Evolutionary conservation across 129 eudicot species (phyloP).

Genomic region (carrot (Daucus carota)): DNA sequence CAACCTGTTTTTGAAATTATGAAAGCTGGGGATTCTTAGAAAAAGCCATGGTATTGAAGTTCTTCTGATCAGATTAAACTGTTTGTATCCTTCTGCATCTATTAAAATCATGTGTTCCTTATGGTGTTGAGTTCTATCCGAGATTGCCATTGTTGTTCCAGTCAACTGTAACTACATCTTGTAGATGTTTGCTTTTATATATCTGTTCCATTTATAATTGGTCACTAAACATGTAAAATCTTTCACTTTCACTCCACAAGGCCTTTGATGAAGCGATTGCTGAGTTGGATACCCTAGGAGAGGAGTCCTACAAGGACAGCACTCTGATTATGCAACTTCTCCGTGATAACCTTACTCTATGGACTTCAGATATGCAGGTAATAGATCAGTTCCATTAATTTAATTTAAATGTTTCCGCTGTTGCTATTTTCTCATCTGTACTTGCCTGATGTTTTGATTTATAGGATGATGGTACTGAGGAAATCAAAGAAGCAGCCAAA

Average conservation of each 20-base stretch:
- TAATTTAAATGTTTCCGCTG: not conserved
- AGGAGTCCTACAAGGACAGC: conserved; percentile 88
- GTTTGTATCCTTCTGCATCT: not conserved
- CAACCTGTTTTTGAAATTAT: not conserved
- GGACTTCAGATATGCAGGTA: conserved; percentile 95
- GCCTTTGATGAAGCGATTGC: conserved; percentile 91
- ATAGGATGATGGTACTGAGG: conserved; percentile 68
- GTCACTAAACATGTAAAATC: not conserved
- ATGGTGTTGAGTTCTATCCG: not conserved
- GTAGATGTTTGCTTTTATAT: not conserved
- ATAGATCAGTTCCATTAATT: not conserved
- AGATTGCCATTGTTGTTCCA: not conserved
- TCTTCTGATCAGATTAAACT: not conserved
- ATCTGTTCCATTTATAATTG: not conserved
- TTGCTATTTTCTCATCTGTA: not conserved
- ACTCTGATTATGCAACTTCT: conserved; percentile 85
- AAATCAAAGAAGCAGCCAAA: conserved; percentile 79
- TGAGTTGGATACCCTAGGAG: conserved; percentile 79
- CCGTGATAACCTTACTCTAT: conserved; percentile 77
- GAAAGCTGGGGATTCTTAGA: not conserved
- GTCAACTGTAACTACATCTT: not conserved
- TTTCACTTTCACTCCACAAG: conserved; percentile 17
- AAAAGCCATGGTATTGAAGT: not conserved
- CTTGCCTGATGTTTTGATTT: conserved; percentile 13
- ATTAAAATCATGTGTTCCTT: not conserved